Conservation (phyloP, 1,139 yeast genomes). For the Spathaspora sp. region DNA sequence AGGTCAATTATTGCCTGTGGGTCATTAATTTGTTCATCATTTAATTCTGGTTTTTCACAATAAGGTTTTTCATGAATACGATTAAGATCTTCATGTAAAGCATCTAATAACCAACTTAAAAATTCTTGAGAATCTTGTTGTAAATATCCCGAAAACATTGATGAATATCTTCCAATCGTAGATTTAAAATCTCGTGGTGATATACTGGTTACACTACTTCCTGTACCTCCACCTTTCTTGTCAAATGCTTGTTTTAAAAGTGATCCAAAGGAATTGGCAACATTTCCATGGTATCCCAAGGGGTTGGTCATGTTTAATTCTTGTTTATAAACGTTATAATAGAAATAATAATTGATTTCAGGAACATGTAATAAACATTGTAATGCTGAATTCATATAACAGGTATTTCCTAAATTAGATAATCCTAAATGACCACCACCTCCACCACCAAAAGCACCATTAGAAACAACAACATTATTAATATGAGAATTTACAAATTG, state of each 20-base stretch:
- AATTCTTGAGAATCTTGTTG: slow-evolving; percentile 98
- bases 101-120: slow-evolving; percentile 84
- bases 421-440: slow-evolving; percentile 57
- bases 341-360: slow-evolving; percentile 75
- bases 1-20: slow-evolving; percentile 53
- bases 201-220: slow-evolving; percentile 29
- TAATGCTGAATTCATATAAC: slow-evolving; percentile 95
- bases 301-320: slow-evolving; percentile 76
- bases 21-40: slow-evolving; percentile 60
- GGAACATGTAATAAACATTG: slow-evolving; percentile 90
- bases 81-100: slow-evolving; percentile 91
- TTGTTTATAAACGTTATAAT: slow-evolving; percentile 54
- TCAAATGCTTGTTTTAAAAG: slow-evolving; percentile 62
- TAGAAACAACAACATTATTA: background rate
- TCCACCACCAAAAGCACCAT: no score
- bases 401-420: slow-evolving; percentile 85
- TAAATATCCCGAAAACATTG: slow-evolving; percentile 81
- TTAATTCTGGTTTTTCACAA: slow-evolving; percentile 82
- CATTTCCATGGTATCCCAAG: slow-evolving; percentile 78
- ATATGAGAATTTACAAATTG: slow-evolving; percentile 15
- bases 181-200: slow-evolving; percentile 78
- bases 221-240: slow-evolving; percentile 11
- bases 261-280: slow-evolving; percentile 73
- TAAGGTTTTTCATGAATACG: slow-evolving; percentile 80
- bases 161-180: slow-evolving; percentile 75